A percentile compares a stretch with the other conserved stretches of the same genome.
Conservation (phyloP, 1,284 basidiomycete species). For the Takashimella tepidaria region DNA sequence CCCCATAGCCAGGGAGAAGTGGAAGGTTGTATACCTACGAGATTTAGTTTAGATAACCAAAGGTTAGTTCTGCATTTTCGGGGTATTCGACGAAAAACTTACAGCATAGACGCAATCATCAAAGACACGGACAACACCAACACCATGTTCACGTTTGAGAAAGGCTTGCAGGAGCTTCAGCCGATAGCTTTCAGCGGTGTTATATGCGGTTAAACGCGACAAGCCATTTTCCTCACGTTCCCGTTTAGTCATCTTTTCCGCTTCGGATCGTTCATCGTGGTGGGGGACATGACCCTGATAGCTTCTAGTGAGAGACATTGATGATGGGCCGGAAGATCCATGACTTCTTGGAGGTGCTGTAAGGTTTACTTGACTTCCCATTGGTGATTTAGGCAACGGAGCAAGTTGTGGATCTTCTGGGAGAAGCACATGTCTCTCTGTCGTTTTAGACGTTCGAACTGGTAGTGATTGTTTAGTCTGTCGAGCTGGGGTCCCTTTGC, state of each 20-base stretch:
- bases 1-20: conserved; percentile 83
- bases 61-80: too few species aligned
- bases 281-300: background rate
- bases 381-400: conserved; percentile 54
- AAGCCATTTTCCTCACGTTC: conserved; percentile 67
- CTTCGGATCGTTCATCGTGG: conserved; percentile 42
- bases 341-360: conserved; percentile 13
- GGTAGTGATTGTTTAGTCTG: conserved; percentile 46
- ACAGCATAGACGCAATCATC: conserved; percentile 91
- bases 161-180: conserved; percentile 74
- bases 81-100: conserved; percentile 42
- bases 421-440: conserved; percentile 83
- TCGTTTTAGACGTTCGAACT: conserved; percentile 81
- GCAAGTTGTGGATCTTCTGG: conserved; percentile 87
- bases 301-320: conserved; percentile 2
- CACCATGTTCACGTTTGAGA: conserved; percentile 88
- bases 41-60: conserved; percentile 1
- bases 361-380: conserved; percentile 21
- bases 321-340: background rate
- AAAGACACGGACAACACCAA: conserved; percentile 72
- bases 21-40: conserved; percentile 82
- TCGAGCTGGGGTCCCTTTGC: conserved; percentile 44
- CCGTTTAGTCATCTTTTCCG: conserved; percentile 58
- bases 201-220: conserved; percentile 78
- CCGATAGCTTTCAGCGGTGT: conserved; percentile 72